These are phyloP conservation scores for Cladosporium sphaerospermum DNA, from an alignment of 2,329 filamentous ascomycete genomes.

Conservation along the genomic window DNA sequence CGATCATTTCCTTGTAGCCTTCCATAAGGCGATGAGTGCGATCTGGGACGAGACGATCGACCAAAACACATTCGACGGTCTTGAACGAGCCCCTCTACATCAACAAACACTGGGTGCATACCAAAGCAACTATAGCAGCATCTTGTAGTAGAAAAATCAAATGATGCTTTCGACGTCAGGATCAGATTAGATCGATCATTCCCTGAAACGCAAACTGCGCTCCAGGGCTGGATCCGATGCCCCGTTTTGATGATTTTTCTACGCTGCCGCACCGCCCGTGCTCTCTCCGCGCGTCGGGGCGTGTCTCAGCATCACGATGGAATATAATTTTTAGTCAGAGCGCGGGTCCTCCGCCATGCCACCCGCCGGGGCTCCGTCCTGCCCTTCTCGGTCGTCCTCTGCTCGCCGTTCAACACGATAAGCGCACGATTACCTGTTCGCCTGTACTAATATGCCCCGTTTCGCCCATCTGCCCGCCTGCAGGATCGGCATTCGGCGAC, in stretches of 20 bases:
- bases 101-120: too few species aligned
- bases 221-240: not conserved
- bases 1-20: too few species aligned
- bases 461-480: not conserved
- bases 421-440: not conserved
- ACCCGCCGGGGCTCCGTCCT: constrained; percentile 3
- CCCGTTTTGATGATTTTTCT: not conserved
- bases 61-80: too few species aligned
- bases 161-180: too few species aligned
- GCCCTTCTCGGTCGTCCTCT: constrained; percentile 2
- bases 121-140: too few species aligned
- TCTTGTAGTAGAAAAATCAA: too few species aligned
- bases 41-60: too few species aligned
- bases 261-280: not conserved
- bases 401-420: not conserved
- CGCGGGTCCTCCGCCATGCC: not conserved
- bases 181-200: too few species aligned
- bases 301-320: not conserved
- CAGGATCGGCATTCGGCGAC: constrained; percentile 9
- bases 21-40: too few species aligned
- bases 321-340: not conserved
- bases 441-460: too few species aligned
- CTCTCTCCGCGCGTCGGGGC: not conserved
- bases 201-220: too few species aligned
- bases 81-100: too few species aligned